Base-by-base conservation (phyloP, 306 rosid genomes). In the Lablab purpureus region DNA sequence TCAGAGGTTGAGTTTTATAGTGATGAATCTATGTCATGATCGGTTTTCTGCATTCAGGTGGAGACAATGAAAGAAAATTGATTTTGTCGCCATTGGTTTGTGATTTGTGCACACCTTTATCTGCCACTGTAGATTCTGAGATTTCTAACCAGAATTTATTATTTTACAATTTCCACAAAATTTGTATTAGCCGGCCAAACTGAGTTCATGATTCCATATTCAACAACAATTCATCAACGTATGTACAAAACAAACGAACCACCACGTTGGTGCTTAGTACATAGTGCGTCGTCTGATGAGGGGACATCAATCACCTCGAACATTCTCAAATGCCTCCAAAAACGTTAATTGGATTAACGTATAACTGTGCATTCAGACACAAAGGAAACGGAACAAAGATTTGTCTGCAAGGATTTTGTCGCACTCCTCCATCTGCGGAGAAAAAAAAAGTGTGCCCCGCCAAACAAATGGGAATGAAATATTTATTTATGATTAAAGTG, bases 41-140 rank as follows among this genome's bases (percentile, higher is more conserved):
- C 11, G n/a, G n/a, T 10, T 64, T 62, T 30, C 4, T 15, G 67
- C 67, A 30, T 62, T 46, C 4, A 64, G 12, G 72, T 55, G 79
- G 84, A 65, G 78, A 89, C 86, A 77, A 85, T 32, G 62, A 78
- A 82, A 56, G 71, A 72, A 34, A 69, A 46, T 64, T 54, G 75
- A 46, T 73, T 81, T 86, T 83, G 92, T 86, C 85, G 73, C 55
- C 83, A 75, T 70, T 80, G 62, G 51, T 71, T 86, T 74, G 75
- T 75, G 67, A 80, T 34, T 82, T 62, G 41, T 14, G 13, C 22
- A 17, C 40, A 59, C 4, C 51, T 12, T 58, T n/a, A 67, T 25
- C 28, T 45, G 81, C 68, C 6, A n/a, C 27, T 11, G 1, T 3
- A 18, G 49, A 36, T 10, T 65, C 47, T 65, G 50, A 12, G 71